Conservation (phyloP, 805 yeast species). For the Torulaspora indica region DNA sequence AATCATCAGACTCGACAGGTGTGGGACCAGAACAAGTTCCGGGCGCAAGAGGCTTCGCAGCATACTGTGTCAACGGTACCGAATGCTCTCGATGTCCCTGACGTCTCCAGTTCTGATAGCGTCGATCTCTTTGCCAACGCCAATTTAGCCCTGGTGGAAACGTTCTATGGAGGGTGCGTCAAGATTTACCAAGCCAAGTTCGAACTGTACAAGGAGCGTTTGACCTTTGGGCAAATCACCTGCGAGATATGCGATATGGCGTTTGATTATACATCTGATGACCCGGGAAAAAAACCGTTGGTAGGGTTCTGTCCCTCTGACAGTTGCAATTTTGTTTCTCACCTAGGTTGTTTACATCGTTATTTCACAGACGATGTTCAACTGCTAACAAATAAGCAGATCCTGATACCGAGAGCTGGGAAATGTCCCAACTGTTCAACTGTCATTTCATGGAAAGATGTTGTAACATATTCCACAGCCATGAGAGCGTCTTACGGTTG, state of each 20-base stretch:
- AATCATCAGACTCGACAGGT: slow-evolving; percentile 23
- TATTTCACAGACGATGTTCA: slow-evolving; percentile 19
- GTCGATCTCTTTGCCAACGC: slow-evolving; percentile 15
- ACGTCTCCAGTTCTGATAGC: slow-evolving; percentile 14
- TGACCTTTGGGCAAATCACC: slow-evolving; percentile 23
- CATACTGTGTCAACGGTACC: neutral
- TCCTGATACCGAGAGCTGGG: slow-evolving; percentile 30
- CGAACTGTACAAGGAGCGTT: slow-evolving; percentile 17
- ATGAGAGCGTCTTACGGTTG: slow-evolving; percentile 13
- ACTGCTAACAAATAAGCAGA: slow-evolving; percentile 12
- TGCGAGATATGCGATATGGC: slow-evolving; percentile 35
- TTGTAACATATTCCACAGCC: slow-evolving; percentile 29
- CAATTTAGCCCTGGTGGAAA: slow-evolving; percentile 29
- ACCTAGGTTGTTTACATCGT: slow-evolving; percentile 40
- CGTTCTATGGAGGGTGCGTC: slow-evolving; percentile 23
- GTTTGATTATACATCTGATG: slow-evolving; percentile 38
- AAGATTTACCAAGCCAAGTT: slow-evolving; percentile 14
- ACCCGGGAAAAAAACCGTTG: slow-evolving; percentile 31
- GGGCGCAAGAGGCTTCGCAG: neutral
- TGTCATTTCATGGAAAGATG: slow-evolving; percentile 28
- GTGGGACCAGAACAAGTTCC: slow-evolving; percentile 29
- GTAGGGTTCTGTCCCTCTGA: slow-evolving; percentile 36
- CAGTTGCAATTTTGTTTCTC: slow-evolving; percentile 36
- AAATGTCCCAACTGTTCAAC: slow-evolving; percentile 32
- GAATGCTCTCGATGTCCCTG: slow-evolving; percentile 9